phyloP scores from a whole-genome alignment of 768 basidiomycete genomes.

The Kwoniella sp. region DNA sequence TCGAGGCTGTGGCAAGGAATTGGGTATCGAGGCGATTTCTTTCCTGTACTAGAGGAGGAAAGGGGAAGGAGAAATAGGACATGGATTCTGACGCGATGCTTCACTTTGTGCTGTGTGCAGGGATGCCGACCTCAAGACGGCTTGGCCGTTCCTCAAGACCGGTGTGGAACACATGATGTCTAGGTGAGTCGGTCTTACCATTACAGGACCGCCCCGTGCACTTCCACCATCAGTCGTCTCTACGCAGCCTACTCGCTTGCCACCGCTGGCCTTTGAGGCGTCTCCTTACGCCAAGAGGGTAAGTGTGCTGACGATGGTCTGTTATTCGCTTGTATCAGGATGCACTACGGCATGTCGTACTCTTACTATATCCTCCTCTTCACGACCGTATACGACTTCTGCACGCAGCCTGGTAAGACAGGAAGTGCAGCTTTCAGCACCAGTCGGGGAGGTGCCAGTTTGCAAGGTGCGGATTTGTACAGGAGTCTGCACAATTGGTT shows the following conservation, averaged over 20 bases:
- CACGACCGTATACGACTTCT: conserved; percentile 97
- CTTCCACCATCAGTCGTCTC: no score
- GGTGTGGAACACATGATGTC: conserved; percentile 61
- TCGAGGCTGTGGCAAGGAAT: no score
- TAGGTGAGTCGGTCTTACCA: conserved; percentile 43
- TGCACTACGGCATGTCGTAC: conserved; percentile 55
- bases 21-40: no score
- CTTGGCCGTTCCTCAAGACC: conserved; percentile 55
- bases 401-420: conserved; percentile 59
- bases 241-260: no score
- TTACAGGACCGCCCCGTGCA: no score
- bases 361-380: conserved; percentile 62
- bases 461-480: conserved; percentile 97
- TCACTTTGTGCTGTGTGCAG: no score
- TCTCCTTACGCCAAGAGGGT: no score
- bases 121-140: conserved; percentile 48
- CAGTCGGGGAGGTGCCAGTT: conserved; percentile 68
- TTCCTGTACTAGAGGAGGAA: no score
- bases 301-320: not conserved
- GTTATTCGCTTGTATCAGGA: conserved; percentile 26
- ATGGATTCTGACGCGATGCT: no score
- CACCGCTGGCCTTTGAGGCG: no score
- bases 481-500: conserved; percentile 93
- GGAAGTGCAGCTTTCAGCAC: conserved; percentile 17
- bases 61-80: no score